These are phyloP conservation scores for Clarkia xantiana DNA, from an alignment of 345 rosid species.

Conservation along the genomic window DNA sequence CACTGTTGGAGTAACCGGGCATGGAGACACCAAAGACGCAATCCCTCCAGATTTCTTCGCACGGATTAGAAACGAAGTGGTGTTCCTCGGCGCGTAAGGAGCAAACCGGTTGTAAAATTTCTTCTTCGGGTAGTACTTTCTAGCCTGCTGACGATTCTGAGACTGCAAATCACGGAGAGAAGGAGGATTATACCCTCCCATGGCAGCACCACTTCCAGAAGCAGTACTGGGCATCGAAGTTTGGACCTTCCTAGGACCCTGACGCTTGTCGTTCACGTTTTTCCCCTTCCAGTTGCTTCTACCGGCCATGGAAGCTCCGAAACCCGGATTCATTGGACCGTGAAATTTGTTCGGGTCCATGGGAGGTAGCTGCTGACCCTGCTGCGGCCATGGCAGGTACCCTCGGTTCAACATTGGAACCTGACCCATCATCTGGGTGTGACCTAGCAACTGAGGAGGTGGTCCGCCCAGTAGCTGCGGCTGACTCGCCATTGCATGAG, in stretches of 20 bases:
- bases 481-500: slow-evolving; percentile 24
- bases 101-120: slow-evolving; percentile 48
- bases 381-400: slow-evolving; percentile 26
- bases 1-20: slow-evolving; percentile 82
- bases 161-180: slow-evolving; percentile 65
- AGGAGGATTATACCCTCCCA: slow-evolving; percentile 61
- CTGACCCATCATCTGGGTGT: slow-evolving; percentile 7
- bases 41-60: slow-evolving; percentile 91
- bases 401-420: slow-evolving; percentile 24
- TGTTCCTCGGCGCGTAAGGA: slow-evolving; percentile 91
- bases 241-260: slow-evolving; percentile 37
- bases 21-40: slow-evolving; percentile 82
- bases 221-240: slow-evolving; percentile 7
- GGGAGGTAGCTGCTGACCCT: slow-evolving; percentile 14
- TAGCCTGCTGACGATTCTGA: slow-evolving; percentile 59
- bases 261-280: slow-evolving; percentile 19
- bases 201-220: slow-evolving; percentile 6
- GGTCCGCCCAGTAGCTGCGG: slow-evolving; percentile 4
- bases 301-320: slow-evolving; percentile 6
- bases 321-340: slow-evolving; percentile 5
- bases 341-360: slow-evolving; percentile 24
- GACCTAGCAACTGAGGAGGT: slow-evolving; percentile 16
- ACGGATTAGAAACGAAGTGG: slow-evolving; percentile 76
- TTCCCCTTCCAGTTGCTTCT: slow-evolving; percentile 71
- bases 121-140: slow-evolving; percentile 64